These are phyloP conservation scores for Crassisporium funariophilum DNA, from an alignment of 768 basidiomycete species.

Conservation along the genomic window DNA sequence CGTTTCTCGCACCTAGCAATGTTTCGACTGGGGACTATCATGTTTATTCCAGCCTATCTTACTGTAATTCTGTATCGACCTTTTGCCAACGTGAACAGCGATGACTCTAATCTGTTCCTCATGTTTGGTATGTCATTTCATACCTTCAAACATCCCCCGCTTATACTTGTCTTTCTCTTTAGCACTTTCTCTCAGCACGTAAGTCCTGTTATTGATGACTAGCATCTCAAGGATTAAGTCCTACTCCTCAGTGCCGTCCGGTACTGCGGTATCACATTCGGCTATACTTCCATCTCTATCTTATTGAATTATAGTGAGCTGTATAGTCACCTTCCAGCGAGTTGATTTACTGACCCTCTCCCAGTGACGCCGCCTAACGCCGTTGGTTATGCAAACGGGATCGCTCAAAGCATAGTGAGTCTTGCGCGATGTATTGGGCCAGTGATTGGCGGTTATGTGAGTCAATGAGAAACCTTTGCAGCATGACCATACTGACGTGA, in stretches of 20 bases:
- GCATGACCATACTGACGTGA: not conserved
- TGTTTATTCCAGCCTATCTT: conserved; percentile 91
- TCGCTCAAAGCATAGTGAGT: conserved; percentile 94
- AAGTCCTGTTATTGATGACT: conserved; percentile 30
- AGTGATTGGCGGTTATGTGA: conserved; percentile 79
- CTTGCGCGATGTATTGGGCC: conserved; percentile 91
- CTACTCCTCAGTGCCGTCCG: conserved; percentile 65
- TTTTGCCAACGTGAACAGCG: conserved; percentile 63
- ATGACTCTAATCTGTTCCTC: conserved; percentile 74
- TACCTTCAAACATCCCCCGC: conserved; percentile 10
- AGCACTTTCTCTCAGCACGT: conserved; percentile 85
- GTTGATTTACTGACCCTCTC: conserved; percentile 11
- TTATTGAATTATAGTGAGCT: conserved; percentile 78
- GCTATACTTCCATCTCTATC: conserved; percentile 89
- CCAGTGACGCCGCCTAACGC: conserved; percentile 89
- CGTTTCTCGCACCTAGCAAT: conserved; percentile 85
- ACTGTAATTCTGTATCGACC: conserved; percentile 73
- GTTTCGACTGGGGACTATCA: conserved; percentile 84
- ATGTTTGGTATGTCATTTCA: conserved; percentile 66
- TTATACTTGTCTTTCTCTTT: conserved; percentile 10
- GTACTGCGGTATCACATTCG: conserved; percentile 87
- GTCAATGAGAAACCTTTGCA: conserved; percentile 22
- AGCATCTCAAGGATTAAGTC: not conserved
- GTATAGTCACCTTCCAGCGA: not conserved
- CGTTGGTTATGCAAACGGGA: conserved; percentile 91